Base-by-base conservation (phyloP, 768 basidiomycete genomes). In the Multifurca ochricompacta region DNA sequence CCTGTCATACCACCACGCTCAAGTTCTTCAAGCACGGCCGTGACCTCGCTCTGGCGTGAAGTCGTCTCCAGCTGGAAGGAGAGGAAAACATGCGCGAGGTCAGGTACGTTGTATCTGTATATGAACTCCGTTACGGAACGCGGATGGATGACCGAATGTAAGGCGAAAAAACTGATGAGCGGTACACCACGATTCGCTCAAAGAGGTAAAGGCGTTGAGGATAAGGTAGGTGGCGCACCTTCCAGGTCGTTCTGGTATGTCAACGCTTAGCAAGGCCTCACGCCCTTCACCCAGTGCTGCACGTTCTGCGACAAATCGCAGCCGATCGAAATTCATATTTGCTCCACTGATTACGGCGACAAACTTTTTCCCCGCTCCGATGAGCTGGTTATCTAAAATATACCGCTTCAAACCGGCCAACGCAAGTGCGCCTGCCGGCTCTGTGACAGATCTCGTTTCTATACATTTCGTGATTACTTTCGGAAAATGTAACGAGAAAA, bases 221-320 rank as follows among this genome's bases (percentile, higher is more conserved):
- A 16, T 21, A 19, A 37, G 49, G 6, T 27, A 16, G 18, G 30
- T 14, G 4, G 69, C 79, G 61, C 66, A 85, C 94, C 86, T 90
- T 72, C 96, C 96, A 4, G 92, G 89, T 54, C 71, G 75, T 68
- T 99, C 96, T 21, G 96, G 93, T 49, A 98, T 87, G 63, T 90
- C 87, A n/a, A 97, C 89, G 63, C 88, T 89, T 61, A 98, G 76
- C 42, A 98, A 76, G 0, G 88, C 96, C 70, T 99, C 96, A 48
- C 87, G 79, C 10, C 95, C 87, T 69, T 99, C 96, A 59, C 96
- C 96, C 18, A 98, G 76, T 68, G 97, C 93, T 3, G 96, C 96
- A 53, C 96, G 92, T 68, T 99, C 96, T 18, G 96, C 89, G n/a
- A 99, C 94, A 66, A 98, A 99, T 9, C 96, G 82, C 42, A 99